Percentiles rank a stretch among this genome's conserved stretches.
phyloP scores from a whole-genome alignment of 345 rosid genomes.

The Salix suchowensis region DNA sequence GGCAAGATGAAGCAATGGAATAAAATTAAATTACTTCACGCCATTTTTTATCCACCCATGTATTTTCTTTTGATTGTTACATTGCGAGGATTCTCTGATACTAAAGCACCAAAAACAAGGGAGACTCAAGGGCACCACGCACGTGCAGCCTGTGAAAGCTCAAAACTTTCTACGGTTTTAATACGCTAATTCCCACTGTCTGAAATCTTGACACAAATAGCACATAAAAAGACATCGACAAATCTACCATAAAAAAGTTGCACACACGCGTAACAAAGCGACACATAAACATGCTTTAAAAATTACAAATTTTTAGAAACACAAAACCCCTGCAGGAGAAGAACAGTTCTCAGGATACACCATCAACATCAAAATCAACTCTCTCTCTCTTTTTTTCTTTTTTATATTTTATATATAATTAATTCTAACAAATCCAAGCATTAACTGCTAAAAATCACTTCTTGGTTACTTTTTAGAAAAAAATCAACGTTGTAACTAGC shows the following conservation, averaged over 20 bases:
- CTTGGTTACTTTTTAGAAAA: background rate
- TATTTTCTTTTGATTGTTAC: background rate
- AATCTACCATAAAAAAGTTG: background rate
- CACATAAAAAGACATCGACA: background rate
- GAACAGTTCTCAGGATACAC: background rate
- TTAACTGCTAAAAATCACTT: background rate
- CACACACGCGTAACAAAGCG: background rate
- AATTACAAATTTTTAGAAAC: background rate
- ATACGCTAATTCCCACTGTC: background rate
- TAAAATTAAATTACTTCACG: background rate
- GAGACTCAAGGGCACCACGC: background rate
- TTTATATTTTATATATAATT: background rate
- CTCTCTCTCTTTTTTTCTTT: no score
- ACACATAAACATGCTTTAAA: background rate
- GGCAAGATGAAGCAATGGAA: background rate
- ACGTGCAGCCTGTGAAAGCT: slow-evolving; percentile 5
- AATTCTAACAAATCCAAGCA: background rate
- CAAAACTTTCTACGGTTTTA: background rate
- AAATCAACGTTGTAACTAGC: background rate
- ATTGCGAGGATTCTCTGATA: background rate
- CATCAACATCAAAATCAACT: background rate
- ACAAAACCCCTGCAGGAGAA: background rate
- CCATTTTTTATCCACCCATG: background rate
- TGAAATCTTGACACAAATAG: background rate
- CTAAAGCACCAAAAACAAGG: background rate